Evolutionary conservation across 371 early-diverging fungal species (phyloP).

Genomic region (Mucor sp.): DNA sequence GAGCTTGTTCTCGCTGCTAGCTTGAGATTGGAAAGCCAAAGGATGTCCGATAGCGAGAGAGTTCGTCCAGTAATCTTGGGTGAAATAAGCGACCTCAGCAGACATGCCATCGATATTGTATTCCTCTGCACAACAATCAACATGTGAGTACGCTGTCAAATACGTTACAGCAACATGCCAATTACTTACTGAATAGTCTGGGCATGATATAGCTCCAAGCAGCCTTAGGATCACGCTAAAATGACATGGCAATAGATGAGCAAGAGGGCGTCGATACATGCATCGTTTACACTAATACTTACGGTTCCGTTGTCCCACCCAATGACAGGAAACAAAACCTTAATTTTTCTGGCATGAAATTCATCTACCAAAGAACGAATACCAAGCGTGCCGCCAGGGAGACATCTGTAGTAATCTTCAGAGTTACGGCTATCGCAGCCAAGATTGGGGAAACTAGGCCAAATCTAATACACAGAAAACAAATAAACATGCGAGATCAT

Average conservation of each 20-base stretch:
- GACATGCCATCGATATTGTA: constrained; percentile 30
- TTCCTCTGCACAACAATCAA: constrained; percentile 17
- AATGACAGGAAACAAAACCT: constrained; percentile 25
- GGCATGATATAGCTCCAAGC: constrained; percentile 34
- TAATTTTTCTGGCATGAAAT: constrained; percentile 21
- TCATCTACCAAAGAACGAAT: constrained; percentile 24
- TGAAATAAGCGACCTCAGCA: constrained; percentile 21
- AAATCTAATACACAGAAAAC: constrained; percentile 13
- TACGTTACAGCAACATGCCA: neutral
- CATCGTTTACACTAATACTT: neutral
- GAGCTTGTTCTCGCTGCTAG: neutral
- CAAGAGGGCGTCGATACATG: neutral
- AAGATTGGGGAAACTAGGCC: constrained; percentile 27
- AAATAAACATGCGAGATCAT: neutral
- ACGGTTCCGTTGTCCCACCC: constrained; percentile 34
- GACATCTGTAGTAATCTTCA: constrained; percentile 30
- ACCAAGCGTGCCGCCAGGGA: constrained; percentile 31
- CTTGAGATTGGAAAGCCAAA: constrained; percentile 22
- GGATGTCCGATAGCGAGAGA: constrained; percentile 34
- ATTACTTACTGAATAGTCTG: constrained; percentile 26
- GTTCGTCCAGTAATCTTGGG: constrained; percentile 31
- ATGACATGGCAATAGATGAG: neutral
- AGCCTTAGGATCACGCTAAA: constrained; percentile 31
- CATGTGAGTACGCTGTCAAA: neutral
- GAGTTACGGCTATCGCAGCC: constrained; percentile 37